Conservation (phyloP, 2,329 filamentous ascomycete species). For the Venturia aucupariae region DNA sequence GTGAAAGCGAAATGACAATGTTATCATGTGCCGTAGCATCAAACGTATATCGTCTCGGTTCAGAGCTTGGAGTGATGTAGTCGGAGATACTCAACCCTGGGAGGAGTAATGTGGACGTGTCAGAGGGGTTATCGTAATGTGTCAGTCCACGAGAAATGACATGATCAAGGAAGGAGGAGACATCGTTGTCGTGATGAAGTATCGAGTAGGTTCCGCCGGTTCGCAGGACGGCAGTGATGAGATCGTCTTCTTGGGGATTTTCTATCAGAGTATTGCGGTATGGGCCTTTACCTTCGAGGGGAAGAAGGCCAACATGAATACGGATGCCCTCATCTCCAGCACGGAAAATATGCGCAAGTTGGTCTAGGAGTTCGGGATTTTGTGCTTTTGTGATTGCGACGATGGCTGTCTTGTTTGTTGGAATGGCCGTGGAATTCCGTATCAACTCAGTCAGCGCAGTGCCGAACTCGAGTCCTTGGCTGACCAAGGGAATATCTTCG, state of each 20-base stretch:
- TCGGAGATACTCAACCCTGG: constrained; percentile 19
- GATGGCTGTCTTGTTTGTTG: constrained; percentile 20
- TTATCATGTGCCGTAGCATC: constrained; percentile 19
- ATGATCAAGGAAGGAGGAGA: constrained; percentile 19
- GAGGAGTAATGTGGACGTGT: constrained; percentile 20
- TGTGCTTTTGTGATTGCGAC: constrained; percentile 18
- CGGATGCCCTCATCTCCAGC: constrained; percentile 20
- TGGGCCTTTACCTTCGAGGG: constrained; percentile 6
- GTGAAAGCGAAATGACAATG: constrained; percentile 18
- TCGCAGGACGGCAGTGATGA: constrained; percentile 20
- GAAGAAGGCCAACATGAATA: constrained; percentile 20
- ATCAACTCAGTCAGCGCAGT: constrained; percentile 17
- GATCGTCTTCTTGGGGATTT: constrained; percentile 17
- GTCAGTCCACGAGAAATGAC: constrained; percentile 21
- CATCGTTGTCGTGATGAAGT: constrained; percentile 17
- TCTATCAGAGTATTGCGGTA: constrained; percentile 6
- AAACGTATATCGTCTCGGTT: constrained; percentile 20
- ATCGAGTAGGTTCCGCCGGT: constrained; percentile 21
- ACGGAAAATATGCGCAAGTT: constrained; percentile 19
- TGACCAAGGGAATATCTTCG: constrained; percentile 13
- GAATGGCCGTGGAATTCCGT: constrained; percentile 14
- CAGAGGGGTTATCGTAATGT: constrained; percentile 21
- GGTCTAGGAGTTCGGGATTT: constrained; percentile 17
- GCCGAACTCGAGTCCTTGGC: constrained; percentile 18
- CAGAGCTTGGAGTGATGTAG: constrained; percentile 18